Evolutionary conservation across 352 stramenopile genomes (phyloP).

Genomic region (Thraustotheca clavata): DNA sequence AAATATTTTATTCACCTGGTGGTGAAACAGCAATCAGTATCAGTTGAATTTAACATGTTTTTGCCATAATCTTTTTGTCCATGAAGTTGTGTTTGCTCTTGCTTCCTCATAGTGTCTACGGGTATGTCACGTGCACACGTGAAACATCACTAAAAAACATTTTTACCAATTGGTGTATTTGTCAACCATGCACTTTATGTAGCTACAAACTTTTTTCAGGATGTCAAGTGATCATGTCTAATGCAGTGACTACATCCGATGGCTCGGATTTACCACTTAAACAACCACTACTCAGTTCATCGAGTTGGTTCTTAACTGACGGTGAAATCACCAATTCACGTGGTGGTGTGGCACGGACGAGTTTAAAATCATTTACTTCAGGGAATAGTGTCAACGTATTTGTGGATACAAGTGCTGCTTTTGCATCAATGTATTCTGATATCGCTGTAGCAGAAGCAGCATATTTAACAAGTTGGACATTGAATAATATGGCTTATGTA

Average conservation of each 20-base stretch:
- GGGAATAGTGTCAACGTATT: constrained; percentile 44
- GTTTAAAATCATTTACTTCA: constrained; percentile 37
- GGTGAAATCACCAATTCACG: constrained; percentile 44
- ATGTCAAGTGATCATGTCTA: background rate
- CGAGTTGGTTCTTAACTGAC: constrained; percentile 50
- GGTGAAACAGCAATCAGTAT: too few relatives aligned
- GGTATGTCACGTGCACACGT: constrained; percentile 1
- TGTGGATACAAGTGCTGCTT: constrained; percentile 36
- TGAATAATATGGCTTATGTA: background rate
- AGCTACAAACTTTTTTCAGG: constrained; percentile 24
- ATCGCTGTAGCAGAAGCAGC: constrained; percentile 14
- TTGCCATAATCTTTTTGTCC: too few relatives aligned
- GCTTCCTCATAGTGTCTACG: background rate
- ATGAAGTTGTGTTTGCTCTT: too few relatives aligned
- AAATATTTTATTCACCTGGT: too few relatives aligned
- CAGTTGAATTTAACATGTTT: too few relatives aligned
- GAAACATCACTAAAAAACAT: constrained; percentile 19
- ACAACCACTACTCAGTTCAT: constrained; percentile 40
- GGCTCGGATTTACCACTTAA: constrained; percentile 8
- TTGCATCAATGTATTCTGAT: constrained; percentile 39
- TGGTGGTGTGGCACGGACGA: constrained; percentile 32
- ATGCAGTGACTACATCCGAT: background rate
- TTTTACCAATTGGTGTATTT: constrained; percentile 27
- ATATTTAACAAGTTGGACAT: background rate
- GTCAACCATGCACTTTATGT: constrained; percentile 27